Percentiles rank a stretch among this genome's conserved stretches.
Conservation (phyloP, 202 grass and related monocot species). For the Miscanthus sacchariflorus region DNA sequence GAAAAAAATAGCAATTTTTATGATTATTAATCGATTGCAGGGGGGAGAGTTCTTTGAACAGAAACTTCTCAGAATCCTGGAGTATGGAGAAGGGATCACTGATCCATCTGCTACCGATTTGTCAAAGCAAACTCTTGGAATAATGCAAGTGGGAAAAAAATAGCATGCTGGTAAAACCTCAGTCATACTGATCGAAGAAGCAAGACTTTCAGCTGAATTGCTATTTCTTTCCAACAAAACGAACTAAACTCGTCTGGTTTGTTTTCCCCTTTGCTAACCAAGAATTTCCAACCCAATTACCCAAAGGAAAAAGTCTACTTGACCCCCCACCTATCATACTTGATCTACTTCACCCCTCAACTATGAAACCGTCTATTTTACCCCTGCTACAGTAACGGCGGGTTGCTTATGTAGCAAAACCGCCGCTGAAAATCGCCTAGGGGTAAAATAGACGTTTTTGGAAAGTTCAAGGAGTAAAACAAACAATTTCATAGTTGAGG, state of each 20-base stretch:
- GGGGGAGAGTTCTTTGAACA: not conserved
- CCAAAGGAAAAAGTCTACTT: no score
- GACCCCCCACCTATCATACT: no score
- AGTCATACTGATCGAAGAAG: not conserved
- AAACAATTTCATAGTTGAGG: no score
- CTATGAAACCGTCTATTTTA: no score
- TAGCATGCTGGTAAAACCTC: not conserved
- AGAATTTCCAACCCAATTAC: no score
- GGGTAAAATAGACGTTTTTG: no score
- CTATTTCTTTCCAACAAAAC: not conserved
- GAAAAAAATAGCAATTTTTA: not conserved
- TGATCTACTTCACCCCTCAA: no score
- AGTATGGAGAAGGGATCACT: not conserved
- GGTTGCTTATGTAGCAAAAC: no score
- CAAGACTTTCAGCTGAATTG: not conserved
- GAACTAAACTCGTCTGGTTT: not conserved
- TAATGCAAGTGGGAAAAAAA: not conserved
- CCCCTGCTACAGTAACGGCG: no score
- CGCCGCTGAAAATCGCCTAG: no score
- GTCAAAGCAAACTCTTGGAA: not conserved
- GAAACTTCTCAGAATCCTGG: not conserved
- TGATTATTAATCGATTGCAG: not conserved
- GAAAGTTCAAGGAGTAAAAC: no score
- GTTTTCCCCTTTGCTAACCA: no score
- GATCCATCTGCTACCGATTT: not conserved